phyloP scores from a whole-genome alignment of 2,329 filamentous ascomycete genomes.

The Aspergillus neoniger region DNA sequence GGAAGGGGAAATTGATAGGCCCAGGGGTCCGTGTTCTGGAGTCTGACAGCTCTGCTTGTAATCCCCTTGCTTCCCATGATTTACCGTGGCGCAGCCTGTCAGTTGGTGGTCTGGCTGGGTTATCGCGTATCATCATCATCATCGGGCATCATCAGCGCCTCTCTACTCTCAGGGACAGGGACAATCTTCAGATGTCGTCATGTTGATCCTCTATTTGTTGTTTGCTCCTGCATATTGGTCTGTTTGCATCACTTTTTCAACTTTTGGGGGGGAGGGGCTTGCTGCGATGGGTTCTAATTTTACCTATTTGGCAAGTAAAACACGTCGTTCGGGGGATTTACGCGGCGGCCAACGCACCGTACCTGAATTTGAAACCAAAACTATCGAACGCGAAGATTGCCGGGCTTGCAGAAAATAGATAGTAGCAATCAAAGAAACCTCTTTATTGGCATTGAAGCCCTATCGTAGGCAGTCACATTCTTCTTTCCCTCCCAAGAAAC shows the following conservation, averaged over 20 bases:
- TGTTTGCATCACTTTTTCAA: no score
- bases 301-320: neutral
- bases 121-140: neutral
- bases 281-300: neutral
- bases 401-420: conserved; percentile 6
- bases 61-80: conserved; percentile 5
- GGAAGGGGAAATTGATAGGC: conserved; percentile 2
- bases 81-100: conserved; percentile 1
- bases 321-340: neutral
- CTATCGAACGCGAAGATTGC: conserved; percentile 8
- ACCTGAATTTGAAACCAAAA: neutral
- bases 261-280: neutral
- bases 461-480: neutral
- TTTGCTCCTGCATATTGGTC: neutral
- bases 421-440: conserved; percentile 1
- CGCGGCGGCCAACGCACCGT: neutral
- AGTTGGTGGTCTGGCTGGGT: neutral
- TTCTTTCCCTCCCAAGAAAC: neutral
- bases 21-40: conserved; percentile 2
- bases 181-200: neutral
- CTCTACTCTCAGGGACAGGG: neutral
- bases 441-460: conserved; percentile 5
- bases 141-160: no score
- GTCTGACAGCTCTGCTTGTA: conserved; percentile 9
- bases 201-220: neutral